Evolutionary conservation across 352 stramenopile species (phyloP).

Genomic region (Phytophthora colocasiae): DNA sequence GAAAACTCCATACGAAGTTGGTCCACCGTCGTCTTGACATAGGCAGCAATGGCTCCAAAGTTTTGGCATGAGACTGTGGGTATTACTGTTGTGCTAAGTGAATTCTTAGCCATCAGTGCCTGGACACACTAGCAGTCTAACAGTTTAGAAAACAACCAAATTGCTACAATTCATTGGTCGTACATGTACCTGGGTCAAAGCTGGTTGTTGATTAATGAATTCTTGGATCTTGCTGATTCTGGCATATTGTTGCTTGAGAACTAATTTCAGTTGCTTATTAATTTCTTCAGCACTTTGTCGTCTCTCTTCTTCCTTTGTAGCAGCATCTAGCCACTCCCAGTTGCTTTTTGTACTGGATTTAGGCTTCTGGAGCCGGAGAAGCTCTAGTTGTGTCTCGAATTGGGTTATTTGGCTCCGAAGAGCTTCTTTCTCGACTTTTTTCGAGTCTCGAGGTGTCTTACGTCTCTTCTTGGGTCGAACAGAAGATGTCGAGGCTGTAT

Average conservation of each 20-base stretch:
- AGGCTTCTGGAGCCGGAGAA: constrained; percentile 6
- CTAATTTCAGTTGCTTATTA: constrained; percentile 8
- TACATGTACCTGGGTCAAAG: constrained; percentile 10
- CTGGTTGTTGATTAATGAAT: background rate
- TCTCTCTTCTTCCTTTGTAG: constrained; percentile 15
- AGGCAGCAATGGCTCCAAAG: background rate
- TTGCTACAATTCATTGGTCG: too few relatives aligned
- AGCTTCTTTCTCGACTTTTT: constrained; percentile 17
- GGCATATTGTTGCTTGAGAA: constrained; percentile 4
- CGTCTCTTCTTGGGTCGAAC: background rate
- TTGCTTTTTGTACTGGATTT: constrained; percentile 1
- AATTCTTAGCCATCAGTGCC: background rate
- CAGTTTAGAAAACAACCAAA: background rate
- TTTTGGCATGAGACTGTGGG: background rate
- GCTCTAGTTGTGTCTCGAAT: constrained; percentile 22
- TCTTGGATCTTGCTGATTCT: background rate
- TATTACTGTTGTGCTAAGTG: background rate
- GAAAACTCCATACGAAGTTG: constrained; percentile 10
- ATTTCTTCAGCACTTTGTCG: constrained; percentile 15
- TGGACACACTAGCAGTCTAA: constrained; percentile 8
- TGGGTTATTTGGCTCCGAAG: constrained; percentile 14
- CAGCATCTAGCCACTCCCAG: constrained; percentile 13
- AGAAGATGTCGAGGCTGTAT: background rate
- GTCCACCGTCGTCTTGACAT: constrained; percentile 15
- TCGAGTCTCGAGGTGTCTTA: constrained; percentile 13